Base-by-base conservation (phyloP, 2,329 filamentous ascomycete genomes). In the Aspergillus piperis region DNA sequence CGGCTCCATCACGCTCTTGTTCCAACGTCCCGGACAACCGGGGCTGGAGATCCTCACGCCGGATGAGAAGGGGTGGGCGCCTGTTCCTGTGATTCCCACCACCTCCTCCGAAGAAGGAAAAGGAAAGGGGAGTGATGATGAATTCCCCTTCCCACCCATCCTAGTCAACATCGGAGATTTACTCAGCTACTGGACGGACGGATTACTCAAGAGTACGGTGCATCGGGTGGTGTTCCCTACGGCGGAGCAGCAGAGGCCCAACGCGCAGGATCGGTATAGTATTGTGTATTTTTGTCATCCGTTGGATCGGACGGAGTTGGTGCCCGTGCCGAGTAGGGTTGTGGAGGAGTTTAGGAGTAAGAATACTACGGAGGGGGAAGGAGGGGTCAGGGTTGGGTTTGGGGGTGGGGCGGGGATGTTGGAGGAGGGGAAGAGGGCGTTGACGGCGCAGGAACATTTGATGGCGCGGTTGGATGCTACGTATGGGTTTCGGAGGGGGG, bases 171-270 rank as follows among this genome's bases (percentile, higher is more conserved):
- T 90, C n/a, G 88, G 87, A 0, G 88, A 91, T 70, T 67, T 90
- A 36, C 78, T 91, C 13, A 89, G 87, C 36, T 95, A 96, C 75
- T 98, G 94, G 94, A 98, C 95, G 1, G 89, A 90, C 65, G 92
- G 93, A 0, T 77, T 97, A 50, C 83, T 98, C 64, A 90, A 92
- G 68, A 92, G 89, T 67, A 97, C 94, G 0, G 86, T 97, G 5
- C 95, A 98, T 73, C 83, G 94, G 10, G 95, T 98, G 30, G 87
- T 94, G 0, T 95, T 96, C 65, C 82, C 83, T 1, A 68, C 73
- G 27, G 77, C 77, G 0, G 78, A 75, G 30, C 64, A 73, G 62
- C 62, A 68, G 23, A 65, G 74, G n/a, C 71, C 80, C 51, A 73
- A 74, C 23, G 65, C 68, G n/a, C 73, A 77, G 62, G 81, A 84